A percentile compares a stretch with the other conserved stretches of the same genome.
phyloP scores from a whole-genome alignment of 768 basidiomycete genomes.

The Strobilomyces dryophilus region DNA sequence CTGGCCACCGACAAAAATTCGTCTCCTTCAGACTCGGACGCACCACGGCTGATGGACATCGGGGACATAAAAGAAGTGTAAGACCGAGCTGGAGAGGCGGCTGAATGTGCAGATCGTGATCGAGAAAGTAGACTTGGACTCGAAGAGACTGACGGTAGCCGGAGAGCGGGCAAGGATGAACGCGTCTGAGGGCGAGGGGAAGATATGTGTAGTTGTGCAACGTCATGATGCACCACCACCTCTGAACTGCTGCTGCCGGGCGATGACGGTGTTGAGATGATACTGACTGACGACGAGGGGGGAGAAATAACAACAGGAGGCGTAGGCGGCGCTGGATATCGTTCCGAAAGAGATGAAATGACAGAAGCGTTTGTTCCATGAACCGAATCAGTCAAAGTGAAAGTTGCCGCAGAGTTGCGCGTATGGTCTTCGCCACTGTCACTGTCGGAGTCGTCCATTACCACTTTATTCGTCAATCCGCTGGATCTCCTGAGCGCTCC shows the following conservation, averaged over 20 bases:
- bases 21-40: slow-evolving; percentile 21
- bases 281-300: slow-evolving; percentile 19
- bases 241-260: slow-evolving; percentile 17
- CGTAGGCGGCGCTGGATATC: slow-evolving; percentile 27
- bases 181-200: background rate
- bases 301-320: slow-evolving; percentile 28
- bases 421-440: background rate
- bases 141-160: slow-evolving; percentile 2
- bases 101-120: background rate
- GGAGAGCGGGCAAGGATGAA: slow-evolving; percentile 10
- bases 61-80: slow-evolving; percentile 26
- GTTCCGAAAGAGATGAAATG: slow-evolving; percentile 28
- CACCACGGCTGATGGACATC: slow-evolving; percentile 11
- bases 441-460: background rate
- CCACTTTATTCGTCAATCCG: slow-evolving; percentile 15
- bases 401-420: background rate
- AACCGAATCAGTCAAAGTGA: background rate
- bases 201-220: background rate
- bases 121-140: background rate
- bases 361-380: background rate
- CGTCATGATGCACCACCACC: slow-evolving; percentile 5
- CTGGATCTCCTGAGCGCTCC: slow-evolving; percentile 14
- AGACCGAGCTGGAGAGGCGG: slow-evolving; percentile 18
- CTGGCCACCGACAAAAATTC: slow-evolving; percentile 26
- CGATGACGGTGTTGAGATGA: slow-evolving; percentile 22